Conservation (phyloP, 2,329 filamentous ascomycete species). For the Exophiala xenobiotica region DNA sequence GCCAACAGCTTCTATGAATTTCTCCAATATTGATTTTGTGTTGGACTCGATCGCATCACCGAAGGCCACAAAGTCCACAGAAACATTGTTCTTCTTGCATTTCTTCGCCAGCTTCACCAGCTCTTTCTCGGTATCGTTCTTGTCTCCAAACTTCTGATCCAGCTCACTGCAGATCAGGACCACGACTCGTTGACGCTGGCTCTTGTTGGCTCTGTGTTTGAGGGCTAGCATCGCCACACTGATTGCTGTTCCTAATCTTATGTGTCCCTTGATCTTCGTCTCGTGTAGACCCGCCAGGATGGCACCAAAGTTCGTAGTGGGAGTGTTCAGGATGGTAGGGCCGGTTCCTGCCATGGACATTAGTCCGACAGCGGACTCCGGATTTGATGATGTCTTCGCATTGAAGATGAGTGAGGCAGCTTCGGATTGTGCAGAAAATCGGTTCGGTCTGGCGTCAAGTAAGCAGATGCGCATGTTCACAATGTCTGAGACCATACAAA, state of each 20-base stretch:
- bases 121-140: slow-evolving; percentile 79
- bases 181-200: slow-evolving; percentile 93
- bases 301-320: slow-evolving; percentile 94
- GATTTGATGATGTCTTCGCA: slow-evolving; percentile 90
- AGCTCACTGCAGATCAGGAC: slow-evolving; percentile 95
- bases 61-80: slow-evolving; percentile 92
- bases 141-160: slow-evolving; percentile 31
- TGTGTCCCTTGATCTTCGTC: slow-evolving; percentile 87
- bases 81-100: slow-evolving; percentile 97
- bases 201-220: slow-evolving; percentile 97
- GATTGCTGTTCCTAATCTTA: slow-evolving; percentile 88
- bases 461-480: background rate
- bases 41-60: slow-evolving; percentile 83
- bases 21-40: slow-evolving; percentile 81
- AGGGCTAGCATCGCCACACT: slow-evolving; percentile 90
- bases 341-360: slow-evolving; percentile 99
- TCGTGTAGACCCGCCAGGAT: slow-evolving; percentile 88
- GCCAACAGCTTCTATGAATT: slow-evolving; percentile 92
- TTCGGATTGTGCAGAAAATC: slow-evolving; percentile 95
- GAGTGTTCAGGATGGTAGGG: slow-evolving; percentile 93
- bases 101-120: slow-evolving; percentile 89
- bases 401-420: slow-evolving; percentile 94
- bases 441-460: slow-evolving; percentile 66
- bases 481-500: slow-evolving; percentile 46
- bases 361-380: slow-evolving; percentile 92